Percentiles rank a stretch among this genome's conserved stretches.
phyloP scores from a whole-genome alignment of 306 rosid genomes.

The Leucaena leucocephala region DNA sequence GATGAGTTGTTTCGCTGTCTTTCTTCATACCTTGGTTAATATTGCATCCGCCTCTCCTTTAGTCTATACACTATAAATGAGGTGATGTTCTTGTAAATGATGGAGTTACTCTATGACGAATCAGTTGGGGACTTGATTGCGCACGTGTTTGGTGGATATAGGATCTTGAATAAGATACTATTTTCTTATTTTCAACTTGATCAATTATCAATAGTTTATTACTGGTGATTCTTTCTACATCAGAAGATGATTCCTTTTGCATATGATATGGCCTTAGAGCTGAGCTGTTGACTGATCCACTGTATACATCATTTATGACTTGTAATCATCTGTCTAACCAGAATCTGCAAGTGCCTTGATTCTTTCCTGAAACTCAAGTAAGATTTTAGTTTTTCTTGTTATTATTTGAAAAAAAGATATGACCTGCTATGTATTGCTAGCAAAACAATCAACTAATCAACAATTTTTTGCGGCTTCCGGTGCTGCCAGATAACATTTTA shows the following conservation, averaged over 20 bases:
- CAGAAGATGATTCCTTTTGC: constrained; percentile 8
- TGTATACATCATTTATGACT: background rate
- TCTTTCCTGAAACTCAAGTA: background rate
- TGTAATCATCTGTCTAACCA: constrained; percentile 9
- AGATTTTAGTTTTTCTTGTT: constrained; percentile 4
- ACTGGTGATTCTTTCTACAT: background rate
- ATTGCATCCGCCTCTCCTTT: background rate
- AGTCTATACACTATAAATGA: background rate
- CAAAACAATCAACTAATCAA: background rate
- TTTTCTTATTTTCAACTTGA: background rate
- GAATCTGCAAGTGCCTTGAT: background rate
- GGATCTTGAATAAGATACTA: background rate
- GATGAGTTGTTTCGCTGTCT: background rate
- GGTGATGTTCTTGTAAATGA: background rate
- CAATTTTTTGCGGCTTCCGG: background rate
- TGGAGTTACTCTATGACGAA: background rate
- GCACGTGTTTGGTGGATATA: background rate
- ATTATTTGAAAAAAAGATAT: constrained; percentile 1
- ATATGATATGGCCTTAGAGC: background rate
- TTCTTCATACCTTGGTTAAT: background rate
- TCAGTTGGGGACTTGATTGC: background rate
- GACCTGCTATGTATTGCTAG: background rate
- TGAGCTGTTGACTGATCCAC: background rate
- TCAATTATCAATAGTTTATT: background rate
- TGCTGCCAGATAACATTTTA: constrained; percentile 5